These are phyloP conservation scores for Pseudogymnoascus sp. DNA, from an alignment of 2,329 filamentous ascomycete species.

Conservation along the genomic window DNA sequence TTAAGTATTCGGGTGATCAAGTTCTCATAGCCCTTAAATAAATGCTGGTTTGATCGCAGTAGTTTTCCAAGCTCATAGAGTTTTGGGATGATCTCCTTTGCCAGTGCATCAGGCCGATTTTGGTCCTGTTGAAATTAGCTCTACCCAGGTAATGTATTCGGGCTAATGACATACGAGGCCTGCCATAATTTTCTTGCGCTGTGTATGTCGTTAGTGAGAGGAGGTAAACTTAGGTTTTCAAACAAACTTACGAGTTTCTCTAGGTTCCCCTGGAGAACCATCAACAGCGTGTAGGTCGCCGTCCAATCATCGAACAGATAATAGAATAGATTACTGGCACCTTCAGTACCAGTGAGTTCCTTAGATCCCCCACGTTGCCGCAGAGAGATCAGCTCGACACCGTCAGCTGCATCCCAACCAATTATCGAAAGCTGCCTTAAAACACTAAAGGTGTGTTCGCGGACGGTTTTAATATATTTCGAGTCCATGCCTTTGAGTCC, in stretches of 20 bases:
- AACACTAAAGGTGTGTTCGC: slow-evolving; percentile 47
- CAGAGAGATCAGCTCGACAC: slow-evolving; percentile 25
- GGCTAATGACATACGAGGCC: slow-evolving; percentile 19
- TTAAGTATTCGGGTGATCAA: slow-evolving; percentile 50
- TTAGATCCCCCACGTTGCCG: slow-evolving; percentile 23
- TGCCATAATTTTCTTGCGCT: slow-evolving; percentile 21
- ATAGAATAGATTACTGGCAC: slow-evolving; percentile 54
- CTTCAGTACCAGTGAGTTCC: slow-evolving; percentile 34
- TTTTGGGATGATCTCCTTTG: slow-evolving; percentile 45
- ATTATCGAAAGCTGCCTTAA: slow-evolving; percentile 52
- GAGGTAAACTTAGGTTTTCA: slow-evolving; percentile 6
- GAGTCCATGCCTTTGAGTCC: slow-evolving; percentile 29
- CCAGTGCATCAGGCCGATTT: slow-evolving; percentile 31
- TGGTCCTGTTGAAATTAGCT: slow-evolving; percentile 21
- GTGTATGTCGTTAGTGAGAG: slow-evolving; percentile 14
- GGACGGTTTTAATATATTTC: slow-evolving; percentile 31
- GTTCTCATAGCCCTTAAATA: slow-evolving; percentile 52
- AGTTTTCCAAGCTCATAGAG: slow-evolving; percentile 54
- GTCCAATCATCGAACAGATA: slow-evolving; percentile 60
- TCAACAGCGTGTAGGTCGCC: slow-evolving; percentile 48
- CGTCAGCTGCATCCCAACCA: slow-evolving; percentile 28
- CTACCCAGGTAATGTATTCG: not conserved
- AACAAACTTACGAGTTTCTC: slow-evolving; percentile 38
- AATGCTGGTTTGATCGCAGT: slow-evolving; percentile 49
- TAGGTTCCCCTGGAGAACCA: slow-evolving; percentile 37